phyloP scores from a whole-genome alignment of 768 basidiomycete species.

The Lanmaoa rubissima region DNA sequence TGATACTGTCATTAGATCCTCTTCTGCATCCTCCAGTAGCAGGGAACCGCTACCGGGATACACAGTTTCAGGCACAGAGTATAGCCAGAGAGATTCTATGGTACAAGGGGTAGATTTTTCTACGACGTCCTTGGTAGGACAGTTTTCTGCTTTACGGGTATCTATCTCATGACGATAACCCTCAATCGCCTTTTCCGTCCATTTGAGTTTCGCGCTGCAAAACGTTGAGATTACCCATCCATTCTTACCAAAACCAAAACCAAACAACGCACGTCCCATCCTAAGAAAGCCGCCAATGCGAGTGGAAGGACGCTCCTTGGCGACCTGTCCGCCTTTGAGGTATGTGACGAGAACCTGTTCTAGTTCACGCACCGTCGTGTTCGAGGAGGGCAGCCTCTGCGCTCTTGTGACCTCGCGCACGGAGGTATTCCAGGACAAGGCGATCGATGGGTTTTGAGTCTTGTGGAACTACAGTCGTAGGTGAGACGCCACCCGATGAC shows the following conservation, averaged over 20 bases:
- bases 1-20: no score
- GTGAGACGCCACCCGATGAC: slow-evolving; percentile 33
- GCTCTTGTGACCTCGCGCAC: slow-evolving; percentile 42
- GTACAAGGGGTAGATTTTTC: no score
- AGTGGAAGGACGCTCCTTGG: slow-evolving; percentile 77
- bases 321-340: slow-evolving; percentile 78
- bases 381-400: slow-evolving; percentile 46
- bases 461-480: slow-evolving; percentile 28
- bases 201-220: slow-evolving; percentile 43
- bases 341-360: slow-evolving; percentile 89
- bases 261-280: slow-evolving; percentile 70
- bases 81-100: no score
- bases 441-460: slow-evolving; percentile 36
- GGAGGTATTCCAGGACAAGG: slow-evolving; percentile 49
- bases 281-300: slow-evolving; percentile 78
- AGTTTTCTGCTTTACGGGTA: slow-evolving; percentile 78
- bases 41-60: no score
- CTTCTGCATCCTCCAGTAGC: no score
- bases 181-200: slow-evolving; percentile 73
- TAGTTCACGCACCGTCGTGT: slow-evolving; percentile 83
- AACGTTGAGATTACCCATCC: slow-evolving; percentile 1
- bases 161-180: slow-evolving; percentile 71
- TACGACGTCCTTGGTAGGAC: no score
- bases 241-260: no score
- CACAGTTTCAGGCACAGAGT: no score